phyloP scores from a whole-genome alignment of 2,329 filamentous ascomycete species.

The Aureobasidium leucospermi region DNA sequence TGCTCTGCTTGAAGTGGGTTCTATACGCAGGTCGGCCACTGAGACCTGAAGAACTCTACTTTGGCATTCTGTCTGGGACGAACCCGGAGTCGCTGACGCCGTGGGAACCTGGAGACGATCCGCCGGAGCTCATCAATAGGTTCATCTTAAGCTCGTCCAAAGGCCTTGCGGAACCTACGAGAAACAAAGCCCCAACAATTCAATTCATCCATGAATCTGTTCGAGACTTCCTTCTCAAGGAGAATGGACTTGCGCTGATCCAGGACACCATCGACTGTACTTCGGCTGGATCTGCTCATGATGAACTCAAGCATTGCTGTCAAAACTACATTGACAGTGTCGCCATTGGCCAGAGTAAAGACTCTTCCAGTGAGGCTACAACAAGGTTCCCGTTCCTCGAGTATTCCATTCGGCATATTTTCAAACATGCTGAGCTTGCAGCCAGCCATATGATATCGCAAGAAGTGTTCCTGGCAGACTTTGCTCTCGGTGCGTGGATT shows the following conservation, averaged over 20 bases:
- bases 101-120: not conserved
- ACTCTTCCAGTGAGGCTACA: no score
- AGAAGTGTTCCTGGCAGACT: not conserved
- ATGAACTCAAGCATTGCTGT: not conserved
- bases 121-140: slow-evolving; percentile 20
- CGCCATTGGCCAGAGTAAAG: not conserved
- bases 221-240: slow-evolving; percentile 39
- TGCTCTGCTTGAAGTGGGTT: not conserved
- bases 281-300: not conserved
- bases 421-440: not conserved
- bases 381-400: not conserved
- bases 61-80: not conserved
- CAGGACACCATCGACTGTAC: not conserved
- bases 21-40: not conserved
- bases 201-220: slow-evolving; percentile 52
- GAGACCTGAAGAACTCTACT: not conserved
- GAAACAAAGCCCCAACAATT: slow-evolving; percentile 26
- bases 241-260: slow-evolving; percentile 12
- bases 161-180: slow-evolving; percentile 41
- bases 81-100: not conserved
- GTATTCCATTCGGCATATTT: not conserved
- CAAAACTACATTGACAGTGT: not conserved
- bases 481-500: not conserved
- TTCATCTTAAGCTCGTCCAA: slow-evolving; percentile 42
- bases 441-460: not conserved